phyloP scores from a whole-genome alignment of 352 stramenopile species.

The Phytophthora sansomeana region DNA sequence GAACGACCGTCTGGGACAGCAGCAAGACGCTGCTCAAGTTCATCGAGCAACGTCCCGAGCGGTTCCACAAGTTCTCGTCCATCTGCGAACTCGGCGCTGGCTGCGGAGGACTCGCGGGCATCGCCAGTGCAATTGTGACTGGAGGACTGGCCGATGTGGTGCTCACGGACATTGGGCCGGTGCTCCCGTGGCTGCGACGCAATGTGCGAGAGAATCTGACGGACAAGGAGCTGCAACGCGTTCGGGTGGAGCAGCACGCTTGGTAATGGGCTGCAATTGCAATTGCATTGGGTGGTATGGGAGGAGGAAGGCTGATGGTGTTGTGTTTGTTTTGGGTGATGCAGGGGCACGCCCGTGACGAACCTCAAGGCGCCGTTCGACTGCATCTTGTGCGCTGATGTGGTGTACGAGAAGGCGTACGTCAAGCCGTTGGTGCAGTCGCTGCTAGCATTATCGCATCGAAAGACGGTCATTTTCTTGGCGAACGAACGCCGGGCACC shows the following conservation, averaged over 20 bases:
- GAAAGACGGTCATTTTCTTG: slow-evolving; percentile 81
- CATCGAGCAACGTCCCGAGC: slow-evolving; percentile 66
- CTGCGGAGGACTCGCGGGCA: slow-evolving; percentile 75
- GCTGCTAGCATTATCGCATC: slow-evolving; percentile 76
- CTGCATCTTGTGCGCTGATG: slow-evolving; percentile 82
- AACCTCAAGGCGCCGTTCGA: slow-evolving; percentile 75
- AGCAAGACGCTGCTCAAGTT: slow-evolving; percentile 90
- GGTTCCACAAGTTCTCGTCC: slow-evolving; percentile 64
- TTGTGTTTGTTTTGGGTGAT: slow-evolving; percentile 5
- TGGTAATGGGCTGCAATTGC: slow-evolving; percentile 40
- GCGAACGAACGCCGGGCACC: slow-evolving; percentile 78
- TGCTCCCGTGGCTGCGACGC: slow-evolving; percentile 79
- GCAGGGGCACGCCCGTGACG: slow-evolving; percentile 66
- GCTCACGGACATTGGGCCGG: slow-evolving; percentile 79
- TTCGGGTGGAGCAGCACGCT: slow-evolving; percentile 65
- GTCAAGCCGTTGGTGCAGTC: slow-evolving; percentile 83
- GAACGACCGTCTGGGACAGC: slow-evolving; percentile 87
- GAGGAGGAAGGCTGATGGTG: not conserved
- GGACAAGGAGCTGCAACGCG: slow-evolving; percentile 61
- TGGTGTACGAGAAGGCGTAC: slow-evolving; percentile 83
- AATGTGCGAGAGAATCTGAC: slow-evolving; percentile 77
- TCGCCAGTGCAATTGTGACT: slow-evolving; percentile 75
- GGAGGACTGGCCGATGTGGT: slow-evolving; percentile 67
- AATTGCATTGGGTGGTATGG: slow-evolving; percentile 9
- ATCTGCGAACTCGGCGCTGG: slow-evolving; percentile 83